Percentiles rank a stretch among this genome's conserved stretches.
These are phyloP conservation scores for Ganoderma resinaceum DNA, from an alignment of 1,284 basidiomycete genomes.

Conservation along the genomic window DNA sequence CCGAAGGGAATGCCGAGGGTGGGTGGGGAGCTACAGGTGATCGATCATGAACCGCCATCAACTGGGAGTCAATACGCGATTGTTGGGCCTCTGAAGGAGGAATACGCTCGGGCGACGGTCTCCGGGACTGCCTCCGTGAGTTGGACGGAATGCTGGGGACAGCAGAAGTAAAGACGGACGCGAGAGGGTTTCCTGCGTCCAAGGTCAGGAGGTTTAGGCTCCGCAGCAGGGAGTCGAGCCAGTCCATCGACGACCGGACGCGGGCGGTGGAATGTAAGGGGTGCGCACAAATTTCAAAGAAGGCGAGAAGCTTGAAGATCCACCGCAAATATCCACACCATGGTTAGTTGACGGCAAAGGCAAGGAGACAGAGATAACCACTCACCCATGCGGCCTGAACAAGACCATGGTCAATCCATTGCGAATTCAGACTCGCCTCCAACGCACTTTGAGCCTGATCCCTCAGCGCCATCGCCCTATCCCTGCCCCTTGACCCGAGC, in stretches of 20 bases:
- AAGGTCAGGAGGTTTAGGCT: conserved; percentile 59
- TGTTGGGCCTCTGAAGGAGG: not conserved
- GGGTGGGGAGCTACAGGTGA: not conserved
- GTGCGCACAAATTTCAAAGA: conserved; percentile 77
- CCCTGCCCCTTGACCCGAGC: conserved; percentile 48
- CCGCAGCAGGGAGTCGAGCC: conserved; percentile 73
- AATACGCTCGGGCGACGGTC: not conserved
- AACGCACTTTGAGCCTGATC: conserved; percentile 75
- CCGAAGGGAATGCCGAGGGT: not conserved
- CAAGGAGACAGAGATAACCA: conserved; percentile 13
- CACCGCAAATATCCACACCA: conserved; percentile 1
- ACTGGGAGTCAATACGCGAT: not conserved
- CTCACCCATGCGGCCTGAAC: conserved; percentile 79
- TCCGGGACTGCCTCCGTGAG: not conserved
- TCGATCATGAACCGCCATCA: not conserved
- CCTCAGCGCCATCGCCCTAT: conserved; percentile 61
- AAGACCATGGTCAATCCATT: conserved; percentile 74
- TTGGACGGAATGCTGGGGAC: conserved; percentile 44
- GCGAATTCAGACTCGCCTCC: conserved; percentile 71
- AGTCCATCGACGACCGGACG: conserved; percentile 60
- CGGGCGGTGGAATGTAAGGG: conserved; percentile 62
- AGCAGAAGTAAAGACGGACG: conserved; percentile 55
- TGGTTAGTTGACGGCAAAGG: not conserved
- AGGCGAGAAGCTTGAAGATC: conserved; percentile 59
- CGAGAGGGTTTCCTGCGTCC: conserved; percentile 49